phyloP scores from a whole-genome alignment of 2,329 filamentous ascomycete genomes.

The Penicillium sp. region DNA sequence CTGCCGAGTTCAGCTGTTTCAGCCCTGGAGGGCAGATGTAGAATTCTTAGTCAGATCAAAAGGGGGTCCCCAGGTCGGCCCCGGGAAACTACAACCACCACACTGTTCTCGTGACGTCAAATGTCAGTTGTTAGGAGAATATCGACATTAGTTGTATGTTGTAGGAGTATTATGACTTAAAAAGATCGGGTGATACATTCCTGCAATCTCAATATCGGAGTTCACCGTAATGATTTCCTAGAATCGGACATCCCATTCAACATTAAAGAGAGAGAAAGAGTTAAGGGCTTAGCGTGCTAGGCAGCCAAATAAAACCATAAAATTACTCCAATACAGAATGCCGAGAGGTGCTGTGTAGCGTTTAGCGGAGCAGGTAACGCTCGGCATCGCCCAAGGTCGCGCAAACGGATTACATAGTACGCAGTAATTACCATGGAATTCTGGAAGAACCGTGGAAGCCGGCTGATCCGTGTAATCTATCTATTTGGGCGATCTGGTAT shows the following conservation, averaged over 20 bases:
- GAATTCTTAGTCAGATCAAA: background rate
- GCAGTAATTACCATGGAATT: background rate
- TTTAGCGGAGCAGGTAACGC: background rate
- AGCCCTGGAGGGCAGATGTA: background rate
- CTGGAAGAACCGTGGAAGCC: constrained; percentile 19
- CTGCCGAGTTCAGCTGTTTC: background rate
- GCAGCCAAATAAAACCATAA: constrained; percentile 3
- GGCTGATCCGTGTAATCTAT: constrained; percentile 10
- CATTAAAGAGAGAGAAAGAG: background rate
- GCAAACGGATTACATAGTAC: background rate
- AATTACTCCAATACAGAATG: background rate
- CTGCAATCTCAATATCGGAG: too few species aligned
- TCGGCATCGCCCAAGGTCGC: background rate
- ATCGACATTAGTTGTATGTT: too few species aligned
- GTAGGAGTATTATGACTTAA: too few species aligned
- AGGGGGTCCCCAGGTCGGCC: too few species aligned
- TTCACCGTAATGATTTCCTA: background rate
- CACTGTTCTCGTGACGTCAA: too few species aligned
- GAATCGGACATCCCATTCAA: background rate
- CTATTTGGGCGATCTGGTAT: constrained; percentile 9
- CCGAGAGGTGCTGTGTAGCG: background rate
- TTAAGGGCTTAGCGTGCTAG: constrained; percentile 8
- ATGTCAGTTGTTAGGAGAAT: too few species aligned
- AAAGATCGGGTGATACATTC: too few species aligned
- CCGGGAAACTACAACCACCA: too few species aligned